Evolutionary conservation across 805 yeast species (phyloP), one percentile per base, ranked within the genome.

Genomic region (Ogataea pignaliae): DNA sequence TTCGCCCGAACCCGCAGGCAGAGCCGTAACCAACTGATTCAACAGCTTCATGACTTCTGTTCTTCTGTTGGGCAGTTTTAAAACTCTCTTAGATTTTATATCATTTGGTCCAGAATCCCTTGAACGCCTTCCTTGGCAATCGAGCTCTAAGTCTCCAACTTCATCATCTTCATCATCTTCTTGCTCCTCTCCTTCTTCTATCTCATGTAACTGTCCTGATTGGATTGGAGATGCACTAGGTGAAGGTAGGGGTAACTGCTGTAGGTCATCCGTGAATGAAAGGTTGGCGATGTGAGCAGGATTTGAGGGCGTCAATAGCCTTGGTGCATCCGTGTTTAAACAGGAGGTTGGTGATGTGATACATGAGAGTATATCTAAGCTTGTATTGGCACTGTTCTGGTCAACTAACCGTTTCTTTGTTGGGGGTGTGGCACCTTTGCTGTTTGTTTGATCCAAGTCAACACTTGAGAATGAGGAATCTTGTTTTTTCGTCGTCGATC

Each of bases 201-300:
- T 44, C 21, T 60, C 61, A 18, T 55, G 60, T 10, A 51, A 39
- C 4, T 29, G 41, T 2, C 62, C 53, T 7, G 65, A 54, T 41
- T 70, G 80, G 3, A 66, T 68, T 1, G 83, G 83, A 1, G 81
- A 77, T 1, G 84, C 84, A 51, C 82, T 78, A 0, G 87, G 88
- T 10, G 85, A 81, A 0, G 87, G 88, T 16, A 81, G 66, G 0
- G 86, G 85, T n/a, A 78, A 61, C 46, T 74, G 81, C 37, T 48
- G 52, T 12, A 53, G 41, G 15, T 57, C 73, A 33, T 56, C 62
- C 9, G 40, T 34, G 18, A 45, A 49, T 3, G 42, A 29, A 14
- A 40, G 16, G 28, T 34, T 29, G 10, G 10, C 14, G 13, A 35
- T 37, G 10, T 47, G 43, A 14, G 48, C 29, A 36, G 41, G 42